Conservation (phyloP, 139 green algal genomes). For the Chlorella vulgaris region DNA sequence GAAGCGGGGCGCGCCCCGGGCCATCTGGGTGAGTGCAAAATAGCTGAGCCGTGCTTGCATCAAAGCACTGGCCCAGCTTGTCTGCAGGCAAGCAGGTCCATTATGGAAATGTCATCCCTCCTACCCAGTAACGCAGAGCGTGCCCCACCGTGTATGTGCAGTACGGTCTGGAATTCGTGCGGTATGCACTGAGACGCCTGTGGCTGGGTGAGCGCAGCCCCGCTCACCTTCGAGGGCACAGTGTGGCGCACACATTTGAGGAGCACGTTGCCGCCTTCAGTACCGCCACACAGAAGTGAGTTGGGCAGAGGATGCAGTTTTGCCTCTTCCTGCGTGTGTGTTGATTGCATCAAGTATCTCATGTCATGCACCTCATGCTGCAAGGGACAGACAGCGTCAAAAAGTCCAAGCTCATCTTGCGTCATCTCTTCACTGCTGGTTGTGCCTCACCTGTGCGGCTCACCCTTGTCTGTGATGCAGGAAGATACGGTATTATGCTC, state of each 20-base stretch:
- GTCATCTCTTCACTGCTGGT: no score
- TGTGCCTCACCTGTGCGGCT: background rate
- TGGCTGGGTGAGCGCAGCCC: conserved; percentile 12
- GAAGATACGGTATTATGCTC: conserved; percentile 36
- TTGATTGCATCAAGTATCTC: no score
- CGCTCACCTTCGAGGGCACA: conserved; percentile 52
- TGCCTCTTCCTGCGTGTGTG: no score
- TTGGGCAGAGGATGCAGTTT: no score
- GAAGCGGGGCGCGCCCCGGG: conserved; percentile 59
- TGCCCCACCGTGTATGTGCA: background rate
- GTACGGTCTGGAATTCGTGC: conserved; percentile 70
- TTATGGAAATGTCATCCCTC: no score
- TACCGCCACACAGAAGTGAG: conserved; percentile 45
- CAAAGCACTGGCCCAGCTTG: no score
- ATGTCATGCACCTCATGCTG: no score
- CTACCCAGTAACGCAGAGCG: no score
- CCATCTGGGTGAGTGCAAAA: conserved; percentile 66
- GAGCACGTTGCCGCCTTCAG: conserved; percentile 34
- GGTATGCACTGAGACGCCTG: conserved; percentile 32
- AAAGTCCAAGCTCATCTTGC: no score
- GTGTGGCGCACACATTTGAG: conserved; percentile 53
- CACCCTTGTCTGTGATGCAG: background rate
- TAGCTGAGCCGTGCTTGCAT: no score
- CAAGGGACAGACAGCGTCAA: no score
- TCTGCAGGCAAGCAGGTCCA: no score